Evolutionary conservation across 495 filamentous ascomycete genomes (phyloP).

Genomic region (Neohortaea acidophila): DNA sequence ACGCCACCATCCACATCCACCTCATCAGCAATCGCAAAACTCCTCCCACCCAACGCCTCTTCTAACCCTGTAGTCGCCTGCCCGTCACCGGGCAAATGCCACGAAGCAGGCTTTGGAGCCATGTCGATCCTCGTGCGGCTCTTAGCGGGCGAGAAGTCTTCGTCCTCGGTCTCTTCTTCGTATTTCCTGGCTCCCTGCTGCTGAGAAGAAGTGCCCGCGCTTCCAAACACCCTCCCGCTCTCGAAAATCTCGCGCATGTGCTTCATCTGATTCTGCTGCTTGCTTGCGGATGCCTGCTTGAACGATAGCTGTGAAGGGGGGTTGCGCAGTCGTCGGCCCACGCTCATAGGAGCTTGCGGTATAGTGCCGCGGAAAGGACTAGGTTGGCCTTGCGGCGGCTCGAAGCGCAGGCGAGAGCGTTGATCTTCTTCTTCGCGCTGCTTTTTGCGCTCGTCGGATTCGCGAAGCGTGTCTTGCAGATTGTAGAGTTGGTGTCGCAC

Average conservation of each 20-base stretch:
- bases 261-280: constrained; percentile 33
- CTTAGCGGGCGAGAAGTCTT: constrained; percentile 11
- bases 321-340: constrained; percentile 34
- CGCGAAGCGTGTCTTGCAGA: constrained; percentile 3
- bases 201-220: not conserved
- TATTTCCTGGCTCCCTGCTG: not conserved
- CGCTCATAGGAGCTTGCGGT: constrained; percentile 16
- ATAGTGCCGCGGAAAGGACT: constrained; percentile 13
- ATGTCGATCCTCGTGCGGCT: constrained; percentile 5
- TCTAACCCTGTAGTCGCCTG: constrained; percentile 11
- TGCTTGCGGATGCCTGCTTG: constrained; percentile 25
- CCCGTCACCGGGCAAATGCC: constrained; percentile 8
- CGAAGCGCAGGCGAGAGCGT: constrained; percentile 8
- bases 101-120: constrained; percentile 5
- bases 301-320: constrained; percentile 38
- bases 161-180: constrained; percentile 3
- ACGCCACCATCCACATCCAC: too few species aligned
- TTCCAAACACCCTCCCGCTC: constrained; percentile 5
- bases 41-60: constrained; percentile 13
- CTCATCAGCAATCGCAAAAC: constrained; percentile 11
- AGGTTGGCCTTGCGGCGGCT: constrained; percentile 6
- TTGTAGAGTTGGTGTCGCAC: constrained; percentile 13
- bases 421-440: constrained; percentile 2
- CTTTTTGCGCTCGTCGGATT: not conserved
- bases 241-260: constrained; percentile 17